These are phyloP conservation scores for Diaporthe sp. DNA, from an alignment of 2,329 filamentous ascomycete genomes.

Conservation along the genomic window DNA sequence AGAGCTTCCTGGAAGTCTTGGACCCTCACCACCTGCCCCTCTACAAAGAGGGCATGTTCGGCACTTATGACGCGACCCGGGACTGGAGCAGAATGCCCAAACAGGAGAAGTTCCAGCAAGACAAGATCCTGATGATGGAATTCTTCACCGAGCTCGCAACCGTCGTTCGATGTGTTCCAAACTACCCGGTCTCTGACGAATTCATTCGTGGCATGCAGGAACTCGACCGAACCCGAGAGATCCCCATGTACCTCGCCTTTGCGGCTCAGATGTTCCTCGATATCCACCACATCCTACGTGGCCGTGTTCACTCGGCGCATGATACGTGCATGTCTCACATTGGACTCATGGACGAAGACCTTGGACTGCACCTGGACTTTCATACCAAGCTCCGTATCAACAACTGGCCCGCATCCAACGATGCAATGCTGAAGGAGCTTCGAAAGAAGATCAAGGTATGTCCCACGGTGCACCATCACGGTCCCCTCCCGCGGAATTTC, in stretches of 20 bases:
- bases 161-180: background rate
- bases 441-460: background rate
- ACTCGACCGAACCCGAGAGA: background rate
- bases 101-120: background rate
- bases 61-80: constrained; percentile 46
- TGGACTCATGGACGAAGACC: background rate
- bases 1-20: constrained; percentile 41
- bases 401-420: too few relatives aligned
- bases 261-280: background rate
- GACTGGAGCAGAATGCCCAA: constrained; percentile 39
- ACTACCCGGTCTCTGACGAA: background rate
- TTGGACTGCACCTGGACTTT: background rate
- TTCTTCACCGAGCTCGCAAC: background rate
- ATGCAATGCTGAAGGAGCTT: background rate
- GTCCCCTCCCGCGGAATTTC: background rate
- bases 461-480: background rate
- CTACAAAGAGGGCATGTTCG: constrained; percentile 47
- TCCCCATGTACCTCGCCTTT: constrained; percentile 6
- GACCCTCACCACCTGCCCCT: constrained; percentile 41
- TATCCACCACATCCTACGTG: background rate
- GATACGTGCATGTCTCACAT: background rate
- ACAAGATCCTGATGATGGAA: background rate
- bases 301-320: background rate
- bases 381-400: background rate
- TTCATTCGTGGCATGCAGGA: constrained; percentile 2